Base-by-base conservation (phyloP, 352 stramenopile species). In the Ophiocytium majus region DNA sequence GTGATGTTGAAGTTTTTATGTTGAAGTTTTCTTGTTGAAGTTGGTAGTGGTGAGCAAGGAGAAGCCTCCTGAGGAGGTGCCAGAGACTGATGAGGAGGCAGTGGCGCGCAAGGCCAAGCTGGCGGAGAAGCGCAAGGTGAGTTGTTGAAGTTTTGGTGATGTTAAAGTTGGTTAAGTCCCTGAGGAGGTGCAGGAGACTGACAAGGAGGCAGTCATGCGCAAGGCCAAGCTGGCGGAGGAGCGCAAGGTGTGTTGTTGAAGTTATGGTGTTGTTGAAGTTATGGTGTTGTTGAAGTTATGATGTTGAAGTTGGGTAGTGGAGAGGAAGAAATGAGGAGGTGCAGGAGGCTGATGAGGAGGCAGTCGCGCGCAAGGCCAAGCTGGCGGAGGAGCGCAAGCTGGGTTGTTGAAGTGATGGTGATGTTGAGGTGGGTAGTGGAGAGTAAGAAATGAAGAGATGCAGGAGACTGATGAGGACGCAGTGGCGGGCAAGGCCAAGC, bases 201-300 rank as follows among this genome's bases (percentile, higher is more conserved):
- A 81, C 31, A 33, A 81, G 32, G 75, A 81, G 50, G 49, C 35
- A 17, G 75, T 33, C 5, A 33, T 33, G 19, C 19, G 32, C 37
- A 57, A 57, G 36, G 32, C 28, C 19, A 81, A 81, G 36, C 23
- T 57, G 19, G 79, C 63, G 23, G 81, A 84, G 49, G 79, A 86
- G 66, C 36, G 64, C 19, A 43, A 88, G 84, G 84, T 88, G 37
- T 64, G 33, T 33, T n/a, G 14, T n/a, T 85, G 23, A 34, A n/a
- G 64, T 0, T 50, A 36, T 31, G 23, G 57, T 35, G 33, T 34
- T 50, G 57, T 57, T 31, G 23, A 34, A n/a, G 64, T 0, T 50
- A 36, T 31, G 23, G 57, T 35, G 33, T 34, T 50, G 57, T 57
- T 31, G 23, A 34, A n/a, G 64, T 0, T 50, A 36, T 31, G 23